Base-by-base conservation (phyloP, 2,329 filamentous ascomycete genomes). In the Parascedosporium putredinis region DNA sequence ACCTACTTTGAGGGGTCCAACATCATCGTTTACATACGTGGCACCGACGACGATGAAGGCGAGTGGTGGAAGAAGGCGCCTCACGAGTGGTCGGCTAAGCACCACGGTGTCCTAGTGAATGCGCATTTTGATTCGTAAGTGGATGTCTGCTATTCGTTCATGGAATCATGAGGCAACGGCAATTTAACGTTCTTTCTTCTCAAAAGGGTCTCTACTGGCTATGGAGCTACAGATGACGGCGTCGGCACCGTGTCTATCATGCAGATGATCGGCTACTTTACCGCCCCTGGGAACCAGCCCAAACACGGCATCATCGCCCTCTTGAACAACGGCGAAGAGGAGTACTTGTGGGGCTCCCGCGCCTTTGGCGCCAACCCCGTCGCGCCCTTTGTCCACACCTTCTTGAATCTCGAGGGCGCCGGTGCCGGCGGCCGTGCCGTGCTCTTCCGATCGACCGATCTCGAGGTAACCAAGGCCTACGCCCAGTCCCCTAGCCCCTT, bases 321-420 rank as follows among this genome's bases (percentile, higher is more conserved):
- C 24, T 76, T 97, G 61, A 98, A 98, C 72, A 96, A 97, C 60
- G 91, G 86, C 31, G 93, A 98, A 62, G 93, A 98, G 63, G 91
- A 97, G 59, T 93, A 83, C 31, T 71, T 97, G 9, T 87, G 94
- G 55, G 93, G 93, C 1, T 89, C 91, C 5, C 79, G 81, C 53
- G 89, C 86, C 5, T 96, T 94, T 60, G 83, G 86, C 24, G 81
- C 88, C 56, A 88, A 90, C 62, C 86, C 89, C 0, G 73, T 95
- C 54, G 81, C 88, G 9, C 80, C 79, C 48, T 86, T 94, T 51
- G 78, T 88, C 8, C 86, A 90, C 60, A 88, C 88, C 0, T 97
- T 98, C 61, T 71, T 97, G 56, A 98, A 98, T 58, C 78, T 98
- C 14, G 93, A 98, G 66, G 93, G 93, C 10, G 91, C 91, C 36